A percentile compares a stretch with the other conserved stretches of the same genome.
Evolutionary conservation across 805 yeast species (phyloP).

Genomic region (Nakazawaea ishiwadae): DNA sequence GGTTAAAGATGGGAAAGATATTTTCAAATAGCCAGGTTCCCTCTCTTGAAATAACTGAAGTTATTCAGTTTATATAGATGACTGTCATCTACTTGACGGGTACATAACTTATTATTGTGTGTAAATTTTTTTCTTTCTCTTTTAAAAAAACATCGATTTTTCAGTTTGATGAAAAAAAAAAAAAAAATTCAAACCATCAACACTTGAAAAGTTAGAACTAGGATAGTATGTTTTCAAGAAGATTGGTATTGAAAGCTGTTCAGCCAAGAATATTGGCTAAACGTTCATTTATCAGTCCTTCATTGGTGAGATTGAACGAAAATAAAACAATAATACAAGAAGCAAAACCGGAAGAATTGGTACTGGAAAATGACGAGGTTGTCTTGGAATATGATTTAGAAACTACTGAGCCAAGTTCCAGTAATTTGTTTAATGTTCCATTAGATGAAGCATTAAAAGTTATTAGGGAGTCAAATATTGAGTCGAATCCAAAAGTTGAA

Average conservation of each 20-base stretch:
- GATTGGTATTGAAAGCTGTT: neutral
- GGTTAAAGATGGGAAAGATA: too few relatives aligned
- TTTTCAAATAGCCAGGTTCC: too few relatives aligned
- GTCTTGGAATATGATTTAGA: slow-evolving; percentile 1
- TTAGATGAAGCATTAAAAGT: slow-evolving; percentile 4
- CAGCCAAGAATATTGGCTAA: neutral
- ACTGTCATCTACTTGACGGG: neutral
- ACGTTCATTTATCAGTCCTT: slow-evolving; percentile 3
- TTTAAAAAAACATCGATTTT: too few relatives aligned
- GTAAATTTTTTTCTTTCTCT: neutral
- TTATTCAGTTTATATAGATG: too few relatives aligned
- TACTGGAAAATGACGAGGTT: slow-evolving; percentile 3
- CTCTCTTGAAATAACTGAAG: neutral
- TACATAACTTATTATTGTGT: neutral
- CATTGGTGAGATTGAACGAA: neutral
- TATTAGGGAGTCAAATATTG: slow-evolving; percentile 2
- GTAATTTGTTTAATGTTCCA: slow-evolving; percentile 1
- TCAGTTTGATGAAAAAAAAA: neutral
- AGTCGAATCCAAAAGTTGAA: slow-evolving; percentile 7
- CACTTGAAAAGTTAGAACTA: neutral
- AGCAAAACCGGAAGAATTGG: neutral
- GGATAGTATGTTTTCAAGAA: neutral
- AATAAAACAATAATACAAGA: neutral
- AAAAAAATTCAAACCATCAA: slow-evolving; percentile 1
- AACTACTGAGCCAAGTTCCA: neutral